phyloP scores from a whole-genome alignment of 2,329 filamentous ascomycete species.

The Neonectria hederae region DNA sequence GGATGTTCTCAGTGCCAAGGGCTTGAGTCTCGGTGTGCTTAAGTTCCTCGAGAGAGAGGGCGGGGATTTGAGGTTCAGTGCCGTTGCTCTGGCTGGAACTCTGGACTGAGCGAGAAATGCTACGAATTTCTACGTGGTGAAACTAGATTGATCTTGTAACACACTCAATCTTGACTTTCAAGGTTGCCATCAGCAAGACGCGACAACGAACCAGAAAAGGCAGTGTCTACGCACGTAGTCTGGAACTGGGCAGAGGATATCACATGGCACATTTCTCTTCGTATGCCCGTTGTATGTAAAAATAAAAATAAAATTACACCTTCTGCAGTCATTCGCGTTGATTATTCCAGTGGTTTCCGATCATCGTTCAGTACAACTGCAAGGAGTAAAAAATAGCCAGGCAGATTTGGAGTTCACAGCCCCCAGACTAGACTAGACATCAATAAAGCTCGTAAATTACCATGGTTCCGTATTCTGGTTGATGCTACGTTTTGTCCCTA shows the following conservation, averaged over 20 bases:
- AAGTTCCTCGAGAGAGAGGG: slow-evolving; percentile 66
- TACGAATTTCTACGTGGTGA: not conserved
- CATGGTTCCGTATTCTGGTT: not conserved
- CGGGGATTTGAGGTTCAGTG: slow-evolving; percentile 67
- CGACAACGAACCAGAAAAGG: not conserved
- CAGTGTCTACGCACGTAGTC: not conserved
- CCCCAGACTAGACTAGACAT: not conserved
- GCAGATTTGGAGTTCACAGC: not conserved
- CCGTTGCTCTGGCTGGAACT: slow-evolving; percentile 63
- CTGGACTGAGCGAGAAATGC: slow-evolving; percentile 51
- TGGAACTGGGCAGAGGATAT: not conserved
- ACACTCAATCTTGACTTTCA: not conserved
- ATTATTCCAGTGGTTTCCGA: not conserved
- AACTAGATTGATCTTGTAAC: not conserved
- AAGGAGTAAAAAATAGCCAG: not conserved
- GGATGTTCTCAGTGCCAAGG: slow-evolving; percentile 79
- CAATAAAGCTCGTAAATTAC: not conserved
- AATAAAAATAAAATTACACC: not conserved
- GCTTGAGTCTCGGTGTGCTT: slow-evolving; percentile 73
- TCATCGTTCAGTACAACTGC: not conserved
- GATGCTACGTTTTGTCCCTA: not conserved
- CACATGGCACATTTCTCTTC: not conserved
- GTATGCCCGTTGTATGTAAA: not conserved
- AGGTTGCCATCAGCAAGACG: not conserved
- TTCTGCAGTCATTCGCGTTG: not conserved